Conservation (phyloP, 306 rosid genomes). For the Vigna hirtella region DNA sequence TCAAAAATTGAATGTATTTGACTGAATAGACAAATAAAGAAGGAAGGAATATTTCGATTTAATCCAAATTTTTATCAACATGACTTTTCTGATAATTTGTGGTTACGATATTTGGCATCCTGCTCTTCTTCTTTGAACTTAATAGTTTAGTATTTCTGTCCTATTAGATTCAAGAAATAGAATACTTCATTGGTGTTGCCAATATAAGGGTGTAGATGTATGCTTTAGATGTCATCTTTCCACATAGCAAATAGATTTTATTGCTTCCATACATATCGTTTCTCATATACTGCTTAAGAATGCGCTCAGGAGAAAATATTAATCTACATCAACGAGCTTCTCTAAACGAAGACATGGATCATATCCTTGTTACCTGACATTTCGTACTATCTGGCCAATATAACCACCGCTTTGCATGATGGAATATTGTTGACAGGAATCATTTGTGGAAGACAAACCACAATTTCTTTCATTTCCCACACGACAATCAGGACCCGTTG, state of each 20-base stretch:
- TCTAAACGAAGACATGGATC: conserved; percentile 26
- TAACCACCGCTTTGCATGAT: conserved; percentile 53
- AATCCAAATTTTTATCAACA: conserved; percentile 20
- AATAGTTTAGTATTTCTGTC: conserved; percentile 1
- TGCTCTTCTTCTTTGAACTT: not conserved
- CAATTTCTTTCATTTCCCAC: conserved; percentile 49
- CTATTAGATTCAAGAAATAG: not conserved
- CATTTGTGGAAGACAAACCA: conserved; percentile 55
- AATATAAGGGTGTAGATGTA: conserved; percentile 23
- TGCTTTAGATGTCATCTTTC: not conserved
- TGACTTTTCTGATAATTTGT: not conserved
- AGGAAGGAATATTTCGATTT: conserved; percentile 27
- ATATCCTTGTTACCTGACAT: conserved; percentile 67
- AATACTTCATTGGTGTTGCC: conserved; percentile 2
- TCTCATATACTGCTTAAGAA: conserved; percentile 21
- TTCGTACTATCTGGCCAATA: conserved; percentile 63
- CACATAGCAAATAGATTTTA: conserved; percentile 9
- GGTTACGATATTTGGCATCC: conserved; percentile 4
- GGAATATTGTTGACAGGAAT: conserved; percentile 52
- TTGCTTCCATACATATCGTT: conserved; percentile 34
- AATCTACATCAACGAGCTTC: conserved; percentile 18
- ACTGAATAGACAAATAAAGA: conserved; percentile 15
- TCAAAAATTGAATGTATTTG: conserved; percentile 14
- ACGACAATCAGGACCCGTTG: conserved; percentile 49
- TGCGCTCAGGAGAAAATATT: conserved; percentile 21